Base-by-base conservation (phyloP, 2,329 filamentous ascomycete genomes). In the Colletotrichum tropicicola region DNA sequence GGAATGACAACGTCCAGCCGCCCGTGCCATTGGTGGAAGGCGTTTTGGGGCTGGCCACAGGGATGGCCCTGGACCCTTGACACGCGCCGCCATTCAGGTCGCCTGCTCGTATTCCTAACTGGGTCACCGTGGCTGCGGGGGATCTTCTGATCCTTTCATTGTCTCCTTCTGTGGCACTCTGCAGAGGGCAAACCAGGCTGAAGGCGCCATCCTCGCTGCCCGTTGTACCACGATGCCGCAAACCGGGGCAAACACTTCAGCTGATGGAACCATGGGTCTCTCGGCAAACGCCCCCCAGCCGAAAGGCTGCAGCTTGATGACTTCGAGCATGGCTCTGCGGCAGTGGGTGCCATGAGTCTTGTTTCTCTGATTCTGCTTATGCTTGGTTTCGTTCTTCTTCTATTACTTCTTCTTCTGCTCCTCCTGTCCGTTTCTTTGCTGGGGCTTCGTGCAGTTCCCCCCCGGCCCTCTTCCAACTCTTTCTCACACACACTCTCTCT, bases 61-160 rank as follows among this genome's bases (percentile, higher is more conserved):
- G 49, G 49, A 53, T 53, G 21, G 39, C 19, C 49, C 49, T 53
- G 21, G 39, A 23, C 49, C 49, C 30, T 39, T 32, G 21, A 45
- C 23, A n/a, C n/a, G n/a, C n/a, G 4, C 21, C n/a, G 10, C 19
- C n/a, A n/a, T 41, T 39, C n/a, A 15, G 21, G 49, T 55, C 52
- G 37, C 23, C 39, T 55, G 52, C 39, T 55, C 52, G 52, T 55
- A 55, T 55, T 55, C 52, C 52, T 43, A 55, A 55, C 39, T 55
- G 37, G 52, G 48, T n/a, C 48, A 35, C 37, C 48, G 47, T 51
- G 28, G 48, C 48, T 52, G 28, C 23, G 19, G 28, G 30, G 21
- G 28, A 52, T 37, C 35, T 23, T 35, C 43, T 27, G 49, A 27
- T 21, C 2, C 0, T 13, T 17, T 1, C 19, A 37, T 28, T 43